Evolutionary conservation across 2,329 filamentous ascomycete genomes (phyloP).

Genomic region (Alternaria triticina): DNA sequence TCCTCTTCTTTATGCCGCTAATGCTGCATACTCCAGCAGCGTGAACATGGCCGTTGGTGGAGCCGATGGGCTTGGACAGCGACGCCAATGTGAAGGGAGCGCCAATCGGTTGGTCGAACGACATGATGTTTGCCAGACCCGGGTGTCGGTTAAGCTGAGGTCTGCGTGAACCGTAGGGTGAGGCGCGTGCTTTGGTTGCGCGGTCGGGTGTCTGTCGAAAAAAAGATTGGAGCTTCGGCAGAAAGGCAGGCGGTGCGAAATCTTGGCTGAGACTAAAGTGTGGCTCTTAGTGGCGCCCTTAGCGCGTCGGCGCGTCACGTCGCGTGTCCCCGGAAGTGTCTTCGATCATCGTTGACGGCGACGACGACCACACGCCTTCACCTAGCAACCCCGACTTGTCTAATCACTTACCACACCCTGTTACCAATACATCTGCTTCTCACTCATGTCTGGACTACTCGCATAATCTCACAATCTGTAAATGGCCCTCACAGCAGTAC

Average conservation of each 20-base stretch:
- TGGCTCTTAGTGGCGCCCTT: conserved; percentile 10
- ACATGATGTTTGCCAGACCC: conserved; percentile 44
- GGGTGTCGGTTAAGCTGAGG: conserved; percentile 14
- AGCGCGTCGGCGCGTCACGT: conserved; percentile 24
- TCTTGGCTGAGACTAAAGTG: conserved; percentile 21
- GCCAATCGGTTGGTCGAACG: conserved; percentile 45
- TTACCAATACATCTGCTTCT: neutral
- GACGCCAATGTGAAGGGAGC: conserved; percentile 52
- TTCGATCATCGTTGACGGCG: conserved; percentile 2
- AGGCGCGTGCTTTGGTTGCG: conserved; percentile 20
- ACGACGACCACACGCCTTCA: conserved; percentile 2
- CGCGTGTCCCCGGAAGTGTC: conserved; percentile 10
- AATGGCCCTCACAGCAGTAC: conserved; percentile 48
- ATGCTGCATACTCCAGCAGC: conserved; percentile 60
- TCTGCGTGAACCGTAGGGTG: conserved; percentile 30
- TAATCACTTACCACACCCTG: neutral
- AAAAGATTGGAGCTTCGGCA: conserved; percentile 33
- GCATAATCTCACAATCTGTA: conserved; percentile 22
- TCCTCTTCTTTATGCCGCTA: conserved; percentile 63
- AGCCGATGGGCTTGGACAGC: conserved; percentile 52
- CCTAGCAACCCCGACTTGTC: conserved; percentile 1
- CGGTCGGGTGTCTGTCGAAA: conserved; percentile 20
- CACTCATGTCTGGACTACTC: conserved; percentile 17
- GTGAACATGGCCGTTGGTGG: conserved; percentile 48
- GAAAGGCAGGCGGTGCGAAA: conserved; percentile 22